phyloP scores from a whole-genome alignment of 2,329 filamentous ascomycete genomes.

The Botrytis fabae region DNA sequence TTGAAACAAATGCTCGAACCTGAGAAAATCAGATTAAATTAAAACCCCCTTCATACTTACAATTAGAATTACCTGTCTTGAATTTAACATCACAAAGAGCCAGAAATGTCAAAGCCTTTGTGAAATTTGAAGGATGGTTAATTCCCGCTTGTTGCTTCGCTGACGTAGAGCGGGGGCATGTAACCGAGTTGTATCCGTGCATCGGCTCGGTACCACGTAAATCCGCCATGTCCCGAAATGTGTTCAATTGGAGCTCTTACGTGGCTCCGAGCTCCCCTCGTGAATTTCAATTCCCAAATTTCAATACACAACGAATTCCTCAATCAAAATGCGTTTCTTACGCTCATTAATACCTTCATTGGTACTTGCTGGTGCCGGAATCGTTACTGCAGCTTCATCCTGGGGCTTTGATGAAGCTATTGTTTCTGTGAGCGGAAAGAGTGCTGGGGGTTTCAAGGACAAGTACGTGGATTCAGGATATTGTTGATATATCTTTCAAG shows the following conservation, averaged over 20 bases:
- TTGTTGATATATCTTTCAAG: constrained; percentile 14
- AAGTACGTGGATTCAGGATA: constrained; percentile 52
- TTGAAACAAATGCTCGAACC: neutral
- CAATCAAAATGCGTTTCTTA: constrained; percentile 45
- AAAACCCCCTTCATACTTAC: neutral
- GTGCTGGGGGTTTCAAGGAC: constrained; percentile 58
- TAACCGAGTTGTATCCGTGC: neutral
- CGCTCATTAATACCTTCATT: constrained; percentile 46
- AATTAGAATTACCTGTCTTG: neutral
- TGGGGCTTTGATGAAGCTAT: constrained; percentile 77
- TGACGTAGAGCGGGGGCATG: neutral
- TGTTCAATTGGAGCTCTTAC: constrained; percentile 25
- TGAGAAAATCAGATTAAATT: neutral
- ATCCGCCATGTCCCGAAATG: constrained; percentile 14
- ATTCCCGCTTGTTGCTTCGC: neutral
- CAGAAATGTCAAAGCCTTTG: neutral
- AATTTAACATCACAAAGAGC: neutral
- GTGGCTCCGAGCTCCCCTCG: constrained; percentile 22
- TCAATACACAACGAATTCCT: constrained; percentile 2
- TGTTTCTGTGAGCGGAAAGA: constrained; percentile 63
- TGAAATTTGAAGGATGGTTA: neutral
- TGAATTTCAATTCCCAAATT: constrained; percentile 14
- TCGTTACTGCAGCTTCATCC: constrained; percentile 48
- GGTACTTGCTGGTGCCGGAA: constrained; percentile 45
- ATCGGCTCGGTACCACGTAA: constrained; percentile 8